These are phyloP conservation scores for Syzygium aromaticum DNA, from an alignment of 345 rosid species.

Conservation along the genomic window DNA sequence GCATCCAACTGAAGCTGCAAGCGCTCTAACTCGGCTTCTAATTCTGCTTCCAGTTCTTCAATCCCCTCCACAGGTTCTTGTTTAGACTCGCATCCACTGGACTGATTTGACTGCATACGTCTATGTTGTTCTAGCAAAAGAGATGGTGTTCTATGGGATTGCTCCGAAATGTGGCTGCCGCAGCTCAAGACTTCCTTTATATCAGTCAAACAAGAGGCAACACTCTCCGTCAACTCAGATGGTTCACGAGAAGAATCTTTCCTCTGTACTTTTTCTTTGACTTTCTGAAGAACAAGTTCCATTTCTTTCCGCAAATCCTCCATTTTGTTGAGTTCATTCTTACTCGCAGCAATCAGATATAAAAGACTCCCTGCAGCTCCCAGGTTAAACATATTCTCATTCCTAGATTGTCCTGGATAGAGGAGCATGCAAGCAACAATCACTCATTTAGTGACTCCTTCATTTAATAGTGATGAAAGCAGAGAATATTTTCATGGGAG, in stretches of 20 bases:
- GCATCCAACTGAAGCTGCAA: slow-evolving; percentile 45
- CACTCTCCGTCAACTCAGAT: slow-evolving; percentile 6
- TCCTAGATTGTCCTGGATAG: slow-evolving; percentile 1
- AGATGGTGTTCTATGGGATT: neutral
- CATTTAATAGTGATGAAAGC: neutral
- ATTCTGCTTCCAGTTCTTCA: slow-evolving; percentile 66
- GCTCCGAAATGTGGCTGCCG: neutral
- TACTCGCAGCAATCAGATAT: slow-evolving; percentile 39
- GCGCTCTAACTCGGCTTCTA: slow-evolving; percentile 56
- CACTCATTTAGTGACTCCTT: neutral
- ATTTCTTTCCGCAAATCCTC: slow-evolving; percentile 38
- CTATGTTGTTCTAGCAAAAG: neutral
- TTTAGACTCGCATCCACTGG: slow-evolving; percentile 13
- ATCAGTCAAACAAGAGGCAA: slow-evolving; percentile 7
- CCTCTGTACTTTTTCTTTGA: slow-evolving; percentile 16
- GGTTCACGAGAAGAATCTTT: slow-evolving; percentile 6
- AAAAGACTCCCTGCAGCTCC: slow-evolving; percentile 49
- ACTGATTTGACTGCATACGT: neutral
- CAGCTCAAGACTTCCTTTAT: neutral
- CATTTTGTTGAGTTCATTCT: slow-evolving; percentile 49
- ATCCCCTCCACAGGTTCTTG: slow-evolving; percentile 29
- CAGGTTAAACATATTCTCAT: slow-evolving; percentile 27
- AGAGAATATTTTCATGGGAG: neutral
- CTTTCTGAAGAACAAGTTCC: slow-evolving; percentile 34
- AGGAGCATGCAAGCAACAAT: neutral